These are phyloP conservation scores for Marchantia paleacea DNA, from an alignment of 225 moss, liverwort and hornwort species.

Conservation along the genomic window DNA sequence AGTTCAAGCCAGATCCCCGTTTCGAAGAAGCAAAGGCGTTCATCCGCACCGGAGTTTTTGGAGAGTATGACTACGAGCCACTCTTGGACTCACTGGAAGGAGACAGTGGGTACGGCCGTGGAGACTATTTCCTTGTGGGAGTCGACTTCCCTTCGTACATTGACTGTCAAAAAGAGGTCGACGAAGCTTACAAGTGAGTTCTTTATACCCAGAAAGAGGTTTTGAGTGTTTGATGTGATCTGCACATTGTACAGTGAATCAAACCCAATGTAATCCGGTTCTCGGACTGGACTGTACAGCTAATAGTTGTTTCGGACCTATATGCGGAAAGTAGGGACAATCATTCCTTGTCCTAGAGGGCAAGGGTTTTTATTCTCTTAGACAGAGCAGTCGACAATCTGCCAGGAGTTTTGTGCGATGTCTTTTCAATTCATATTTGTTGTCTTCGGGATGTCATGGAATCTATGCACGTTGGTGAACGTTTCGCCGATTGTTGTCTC, in stretches of 20 bases:
- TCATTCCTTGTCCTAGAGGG: neutral
- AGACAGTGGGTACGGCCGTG: conserved; percentile 52
- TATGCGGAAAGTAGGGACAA: neutral
- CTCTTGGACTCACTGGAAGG: conserved; percentile 48
- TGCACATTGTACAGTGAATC: neutral
- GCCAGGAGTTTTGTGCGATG: too few species aligned
- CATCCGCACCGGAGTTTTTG: conserved; percentile 39
- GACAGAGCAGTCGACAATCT: neutral
- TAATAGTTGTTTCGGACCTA: neutral
- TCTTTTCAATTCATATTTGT: neutral
- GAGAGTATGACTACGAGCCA: conserved; percentile 41
- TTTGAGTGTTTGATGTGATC: too few species aligned
- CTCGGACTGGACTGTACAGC: neutral
- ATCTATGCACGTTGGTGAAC: too few species aligned
- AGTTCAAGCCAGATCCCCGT: conserved; percentile 46
- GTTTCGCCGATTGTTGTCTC: neutral
- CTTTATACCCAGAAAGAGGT: neutral
- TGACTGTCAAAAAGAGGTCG: conserved; percentile 43
- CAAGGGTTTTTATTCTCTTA: neutral
- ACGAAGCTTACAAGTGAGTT: conserved; percentile 43
- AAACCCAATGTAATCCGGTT: neutral
- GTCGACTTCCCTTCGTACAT: conserved; percentile 47
- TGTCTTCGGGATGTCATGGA: neutral
- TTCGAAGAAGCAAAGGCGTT: conserved; percentile 46
- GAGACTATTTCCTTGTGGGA: conserved; percentile 54